Percentiles rank a stretch among this genome's conserved stretches.
phyloP scores from a whole-genome alignment of 2,329 filamentous ascomycete species.

The Trichoderma hamatum region DNA sequence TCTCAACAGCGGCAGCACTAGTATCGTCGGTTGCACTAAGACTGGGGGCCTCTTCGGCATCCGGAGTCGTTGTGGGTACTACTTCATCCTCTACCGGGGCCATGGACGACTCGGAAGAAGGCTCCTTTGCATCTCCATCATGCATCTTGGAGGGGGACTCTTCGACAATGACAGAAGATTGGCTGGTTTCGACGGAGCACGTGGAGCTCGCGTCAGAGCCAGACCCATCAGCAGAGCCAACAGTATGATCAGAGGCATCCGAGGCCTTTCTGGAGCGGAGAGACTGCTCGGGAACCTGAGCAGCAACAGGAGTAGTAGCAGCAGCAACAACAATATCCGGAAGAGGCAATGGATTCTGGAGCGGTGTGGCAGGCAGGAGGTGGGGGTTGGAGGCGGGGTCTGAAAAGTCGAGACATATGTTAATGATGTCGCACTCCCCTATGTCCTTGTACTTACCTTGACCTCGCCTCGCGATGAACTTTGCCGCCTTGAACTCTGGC shows the following conservation, averaged over 20 bases:
- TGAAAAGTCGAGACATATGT: constrained; percentile 21
- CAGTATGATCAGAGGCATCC: constrained; percentile 1
- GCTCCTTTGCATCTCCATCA: not conserved
- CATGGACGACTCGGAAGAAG: constrained; percentile 3
- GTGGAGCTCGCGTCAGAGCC: constrained; percentile 19
- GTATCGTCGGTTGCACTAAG: not conserved
- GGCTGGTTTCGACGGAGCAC: constrained; percentile 17
- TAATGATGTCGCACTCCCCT: constrained; percentile 8
- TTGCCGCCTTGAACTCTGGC: constrained; percentile 24
- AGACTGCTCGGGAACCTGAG: not conserved
- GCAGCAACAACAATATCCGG: not conserved
- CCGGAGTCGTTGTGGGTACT: not conserved
- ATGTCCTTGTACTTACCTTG: constrained; percentile 26
- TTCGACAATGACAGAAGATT: constrained; percentile 18
- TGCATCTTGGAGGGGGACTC: not conserved
- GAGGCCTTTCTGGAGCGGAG: constrained; percentile 7
- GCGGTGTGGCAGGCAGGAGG: constrained; percentile 13
- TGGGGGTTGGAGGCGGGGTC: constrained; percentile 23
- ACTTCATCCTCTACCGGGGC: not conserved
- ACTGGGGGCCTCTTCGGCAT: not conserved
- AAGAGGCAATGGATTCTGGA: constrained; percentile 10
- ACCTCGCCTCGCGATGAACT: constrained; percentile 26
- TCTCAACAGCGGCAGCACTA: not conserved
- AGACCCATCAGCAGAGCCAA: constrained; percentile 11
- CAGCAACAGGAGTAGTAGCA: not conserved